phyloP scores from a whole-genome alignment of 768 basidiomycete genomes.

The Mycena rosella region DNA sequence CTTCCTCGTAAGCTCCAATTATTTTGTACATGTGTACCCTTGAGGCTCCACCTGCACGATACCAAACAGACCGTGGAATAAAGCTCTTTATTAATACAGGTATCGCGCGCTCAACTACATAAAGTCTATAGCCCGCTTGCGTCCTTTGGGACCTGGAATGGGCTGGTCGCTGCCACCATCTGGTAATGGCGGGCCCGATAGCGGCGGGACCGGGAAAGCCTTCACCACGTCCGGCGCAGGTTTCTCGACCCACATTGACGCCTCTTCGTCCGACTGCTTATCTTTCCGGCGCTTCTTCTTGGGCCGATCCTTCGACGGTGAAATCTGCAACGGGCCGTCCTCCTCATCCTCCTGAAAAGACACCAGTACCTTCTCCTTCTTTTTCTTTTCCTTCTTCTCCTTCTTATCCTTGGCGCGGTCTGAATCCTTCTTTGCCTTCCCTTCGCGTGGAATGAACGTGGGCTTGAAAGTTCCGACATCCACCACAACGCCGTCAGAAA shows the following conservation, averaged over 20 bases:
- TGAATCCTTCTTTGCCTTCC: conserved; percentile 52
- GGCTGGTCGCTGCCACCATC: background rate
- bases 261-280: conserved; percentile 58
- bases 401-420: conserved; percentile 51
- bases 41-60: too few relatives aligned
- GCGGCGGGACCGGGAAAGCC: conserved; percentile 29
- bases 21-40: too few relatives aligned
- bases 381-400: conserved; percentile 67
- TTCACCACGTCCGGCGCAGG: conserved; percentile 65
- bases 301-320: conserved; percentile 40
- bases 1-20: too few relatives aligned
- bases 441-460: conserved; percentile 81
- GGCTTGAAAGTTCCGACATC: conserved; percentile 89
- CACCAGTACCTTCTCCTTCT: conserved; percentile 66
- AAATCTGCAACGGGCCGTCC: conserved; percentile 45
- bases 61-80: too few relatives aligned
- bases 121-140: conserved; percentile 84
- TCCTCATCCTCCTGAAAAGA: conserved; percentile 70
- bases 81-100: too few relatives aligned
- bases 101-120: conserved; percentile 69
- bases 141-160: conserved; percentile 51
- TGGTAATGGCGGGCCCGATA: conserved; percentile 17
- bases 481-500: conserved; percentile 13
- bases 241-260: conserved; percentile 80
- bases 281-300: conserved; percentile 55